Evolutionary conservation across 176 grass and related monocot genomes (phyloP).

Genomic region (Stipa capillata): DNA sequence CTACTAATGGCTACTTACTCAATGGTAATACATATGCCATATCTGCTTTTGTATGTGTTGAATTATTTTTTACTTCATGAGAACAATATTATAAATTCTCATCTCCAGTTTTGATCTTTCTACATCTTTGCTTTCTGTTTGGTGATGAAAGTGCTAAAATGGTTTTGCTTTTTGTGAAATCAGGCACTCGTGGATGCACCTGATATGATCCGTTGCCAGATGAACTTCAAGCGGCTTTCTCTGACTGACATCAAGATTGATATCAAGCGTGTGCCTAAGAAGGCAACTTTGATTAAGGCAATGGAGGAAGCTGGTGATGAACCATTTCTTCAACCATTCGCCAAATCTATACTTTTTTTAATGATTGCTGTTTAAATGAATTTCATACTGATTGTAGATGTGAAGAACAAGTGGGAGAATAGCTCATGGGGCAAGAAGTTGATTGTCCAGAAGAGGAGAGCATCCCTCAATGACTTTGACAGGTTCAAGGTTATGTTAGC

Average conservation of each 20-base stretch:
- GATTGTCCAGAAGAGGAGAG: constrained; percentile 95
- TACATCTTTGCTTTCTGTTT: not conserved
- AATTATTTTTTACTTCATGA: too few relatives aligned
- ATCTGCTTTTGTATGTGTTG: too few relatives aligned
- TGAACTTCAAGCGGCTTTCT: constrained; percentile 89
- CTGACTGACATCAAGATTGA: constrained; percentile 56
- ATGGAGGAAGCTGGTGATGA: constrained; percentile 52
- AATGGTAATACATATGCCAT: too few relatives aligned
- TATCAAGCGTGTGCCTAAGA: constrained; percentile 50
- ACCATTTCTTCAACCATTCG: not conserved
- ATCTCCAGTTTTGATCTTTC: not conserved
- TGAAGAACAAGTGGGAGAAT: constrained; percentile 94
- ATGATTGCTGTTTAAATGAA: not conserved
- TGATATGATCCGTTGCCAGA: constrained; percentile 87
- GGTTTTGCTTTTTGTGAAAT: constrained; percentile 11
- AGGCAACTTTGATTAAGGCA: constrained; percentile 39
- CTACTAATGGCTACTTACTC: too few relatives aligned
- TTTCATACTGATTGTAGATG: constrained; percentile 39
- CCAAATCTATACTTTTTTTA: not conserved
- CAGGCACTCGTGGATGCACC: constrained; percentile 95
- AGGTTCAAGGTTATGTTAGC: constrained; percentile 99
- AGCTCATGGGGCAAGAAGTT: constrained; percentile 98
- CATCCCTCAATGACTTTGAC: constrained; percentile 88
- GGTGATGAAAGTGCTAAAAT: not conserved
- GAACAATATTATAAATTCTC: too few relatives aligned